Evolutionary conservation across 2,329 filamentous ascomycete genomes (phyloP).

Genomic region (Colletotrichum spinosum): DNA sequence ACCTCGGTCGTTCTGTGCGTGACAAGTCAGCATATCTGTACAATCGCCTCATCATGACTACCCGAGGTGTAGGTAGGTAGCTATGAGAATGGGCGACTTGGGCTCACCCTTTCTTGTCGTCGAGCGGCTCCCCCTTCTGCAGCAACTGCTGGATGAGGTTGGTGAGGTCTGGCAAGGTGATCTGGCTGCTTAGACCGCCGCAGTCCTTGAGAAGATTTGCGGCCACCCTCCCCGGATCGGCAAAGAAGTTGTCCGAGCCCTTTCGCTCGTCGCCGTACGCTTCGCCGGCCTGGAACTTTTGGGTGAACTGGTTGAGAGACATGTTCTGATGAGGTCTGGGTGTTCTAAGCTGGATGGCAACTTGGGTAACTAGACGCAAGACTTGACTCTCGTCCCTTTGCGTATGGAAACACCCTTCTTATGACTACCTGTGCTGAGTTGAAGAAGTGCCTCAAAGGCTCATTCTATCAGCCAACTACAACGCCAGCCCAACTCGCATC

Average conservation of each 20-base stretch:
- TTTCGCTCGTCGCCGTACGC: constrained; percentile 46
- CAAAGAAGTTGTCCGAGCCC: constrained; percentile 43
- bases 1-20: constrained; percentile 49
- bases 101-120: constrained; percentile 66
- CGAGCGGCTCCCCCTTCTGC: constrained; percentile 53
- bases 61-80: no score
- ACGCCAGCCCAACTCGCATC: no score
- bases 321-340: constrained; percentile 1
- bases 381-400: no score
- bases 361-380: no score
- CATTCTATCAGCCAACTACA: no score
- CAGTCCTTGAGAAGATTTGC: constrained; percentile 48
- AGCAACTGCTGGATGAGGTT: constrained; percentile 46
- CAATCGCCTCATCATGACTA: no score
- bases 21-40: no score
- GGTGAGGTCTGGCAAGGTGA: constrained; percentile 44
- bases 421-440: no score
- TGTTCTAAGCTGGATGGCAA: background rate
- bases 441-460: no score
- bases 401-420: no score
- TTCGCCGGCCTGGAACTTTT: constrained; percentile 54
- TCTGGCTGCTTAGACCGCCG: constrained; percentile 43
- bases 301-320: constrained; percentile 45
- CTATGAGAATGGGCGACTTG: background rate
- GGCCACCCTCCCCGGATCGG: constrained; percentile 49